Evolutionary conservation across 2,329 filamentous ascomycete species (phyloP), one percentile per base, ranked within the genome.

Genomic region (Whalleya microplaca): DNA sequence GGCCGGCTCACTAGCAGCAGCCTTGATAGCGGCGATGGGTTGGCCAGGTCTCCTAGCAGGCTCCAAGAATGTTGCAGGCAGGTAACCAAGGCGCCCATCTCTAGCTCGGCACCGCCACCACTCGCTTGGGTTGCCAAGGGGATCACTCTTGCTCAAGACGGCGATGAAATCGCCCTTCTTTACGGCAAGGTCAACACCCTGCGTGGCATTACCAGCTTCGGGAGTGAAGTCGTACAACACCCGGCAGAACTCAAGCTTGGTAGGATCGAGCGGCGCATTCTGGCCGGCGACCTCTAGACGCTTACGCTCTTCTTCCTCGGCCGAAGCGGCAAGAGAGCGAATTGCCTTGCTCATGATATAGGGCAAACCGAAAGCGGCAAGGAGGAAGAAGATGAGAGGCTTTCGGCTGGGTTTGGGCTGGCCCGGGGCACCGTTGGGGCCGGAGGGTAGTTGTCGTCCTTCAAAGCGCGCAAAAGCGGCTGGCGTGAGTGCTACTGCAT

Each of bases 271-370:
- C 2, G 85, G 79, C 52, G 83, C 76, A 45, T 75, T 76, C 61
- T 75, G 72, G 32, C 84, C 76, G 2, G 82, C 77, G 21, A 81
- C 76, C 58, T 84, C 79, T 64, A 86, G 76, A 43, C 84, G 81
- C 49, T 78, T 80, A 55, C 84, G 83, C 73, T 92, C 86, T 69
- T 96, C 90, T 69, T 94, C 90, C 75, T 97, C 92, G 69, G 95
- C 91, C 4, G 87, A 89, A 37, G 89, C 85, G 16, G 93, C 92
- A 41, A 99, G 82, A 1, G 91, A 83, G 70, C 87, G 88, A 72
- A 99, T 98, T 65, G 96, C 85, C 78, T 97, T 99, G 76, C 90
- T 89, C 93, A 99, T 97, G 47, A 99, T 82, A 73, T 96, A 99
- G 5, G 95, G 95, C 14, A 99, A 83, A 51, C 95, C 96, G 69